Evolutionary conservation across 805 yeast genomes (phyloP).

Genomic region (Lipomyces oligophaga): DNA sequence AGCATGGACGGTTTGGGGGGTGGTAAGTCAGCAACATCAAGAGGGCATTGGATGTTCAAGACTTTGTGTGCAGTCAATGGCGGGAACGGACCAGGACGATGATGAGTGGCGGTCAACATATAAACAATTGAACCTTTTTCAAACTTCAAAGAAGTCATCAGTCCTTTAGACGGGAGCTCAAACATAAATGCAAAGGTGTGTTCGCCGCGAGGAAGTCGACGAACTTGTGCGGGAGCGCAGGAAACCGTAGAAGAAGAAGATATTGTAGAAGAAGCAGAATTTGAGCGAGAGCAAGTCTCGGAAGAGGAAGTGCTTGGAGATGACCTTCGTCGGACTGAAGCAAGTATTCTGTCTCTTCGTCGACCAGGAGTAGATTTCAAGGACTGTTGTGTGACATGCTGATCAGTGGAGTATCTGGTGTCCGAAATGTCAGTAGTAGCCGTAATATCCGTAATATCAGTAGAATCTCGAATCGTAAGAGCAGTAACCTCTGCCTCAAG

Average conservation of each 20-base stretch:
- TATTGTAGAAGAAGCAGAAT: slow-evolving; percentile 1
- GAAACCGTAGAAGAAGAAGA: neutral
- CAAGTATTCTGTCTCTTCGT: too few relatives aligned
- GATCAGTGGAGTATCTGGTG: too few relatives aligned
- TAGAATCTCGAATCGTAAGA: neutral
- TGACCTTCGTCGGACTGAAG: too few relatives aligned
- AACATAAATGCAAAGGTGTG: slow-evolving; percentile 85
- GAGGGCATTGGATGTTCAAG: slow-evolving; percentile 63
- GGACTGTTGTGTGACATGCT: too few relatives aligned
- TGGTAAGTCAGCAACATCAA: slow-evolving; percentile 65
- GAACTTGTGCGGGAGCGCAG: neutral
- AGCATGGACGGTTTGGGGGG: slow-evolving; percentile 64
- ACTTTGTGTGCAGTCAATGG: slow-evolving; percentile 48
- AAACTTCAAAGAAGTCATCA: slow-evolving; percentile 71
- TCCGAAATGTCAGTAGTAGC: too few relatives aligned
- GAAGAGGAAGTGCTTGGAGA: neutral
- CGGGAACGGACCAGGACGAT: slow-evolving; percentile 30
- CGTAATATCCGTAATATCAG: neutral
- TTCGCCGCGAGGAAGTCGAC: slow-evolving; percentile 51
- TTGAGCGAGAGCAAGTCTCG: neutral
- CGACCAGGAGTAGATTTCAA: too few relatives aligned
- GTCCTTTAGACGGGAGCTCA: slow-evolving; percentile 67
- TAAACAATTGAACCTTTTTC: slow-evolving; percentile 82
- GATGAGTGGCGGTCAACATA: slow-evolving; percentile 47
- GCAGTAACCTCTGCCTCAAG: too few relatives aligned